Evolutionary conservation across 106 monocot species (phyloP), one percentile per base, ranked within the genome.

Genomic region (Dendrobium nobile): DNA sequence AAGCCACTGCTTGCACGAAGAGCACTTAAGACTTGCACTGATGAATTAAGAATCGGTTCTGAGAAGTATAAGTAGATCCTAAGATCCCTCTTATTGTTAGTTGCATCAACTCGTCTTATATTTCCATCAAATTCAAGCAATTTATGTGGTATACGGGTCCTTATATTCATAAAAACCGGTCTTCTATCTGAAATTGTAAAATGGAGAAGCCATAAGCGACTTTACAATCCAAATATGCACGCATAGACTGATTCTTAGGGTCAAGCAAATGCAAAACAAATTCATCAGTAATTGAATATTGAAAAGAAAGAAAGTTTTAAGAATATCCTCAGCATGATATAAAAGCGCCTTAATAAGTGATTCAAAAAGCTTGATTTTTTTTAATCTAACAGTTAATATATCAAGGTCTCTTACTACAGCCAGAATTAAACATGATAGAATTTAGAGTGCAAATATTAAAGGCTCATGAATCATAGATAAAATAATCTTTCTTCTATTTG

Each of bases 11-110:
- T 94, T 73, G 85, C 73, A 16, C 72, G 90, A 80, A 98, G 88
- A 81, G 56, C 85, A 78, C 68, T 40, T 22, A 91, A 81, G 75
- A 98, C 89, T 85, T 98, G 87, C 55, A 59, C 13, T 72, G 97
- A 94, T 44, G 97, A 91, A 82, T 98, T 98, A 24, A 94, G 84
- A 72, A 98, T 88, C 27, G 94, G 94, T 68, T 82, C 80, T 77
- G 97, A 94, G 85, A 98, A 98, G 79, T 86, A 85, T 75, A 98
- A 77, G 83, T 91, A 92, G 72, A 94, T 67, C 75, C 44, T 92
- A 37, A 98, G 79, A 43, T 92, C 41, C 68, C 84, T 85, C 33
- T 84, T 15, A 20, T 67, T 79, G 78, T 98, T 98, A 78, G 97
- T 98, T 73, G 94, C 97, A 79, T 86, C 78, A 79, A 86, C 91